Evolutionary conservation across 179 eudicot genomes (phyloP).

Genomic region (Vitellaria paradoxa): DNA sequence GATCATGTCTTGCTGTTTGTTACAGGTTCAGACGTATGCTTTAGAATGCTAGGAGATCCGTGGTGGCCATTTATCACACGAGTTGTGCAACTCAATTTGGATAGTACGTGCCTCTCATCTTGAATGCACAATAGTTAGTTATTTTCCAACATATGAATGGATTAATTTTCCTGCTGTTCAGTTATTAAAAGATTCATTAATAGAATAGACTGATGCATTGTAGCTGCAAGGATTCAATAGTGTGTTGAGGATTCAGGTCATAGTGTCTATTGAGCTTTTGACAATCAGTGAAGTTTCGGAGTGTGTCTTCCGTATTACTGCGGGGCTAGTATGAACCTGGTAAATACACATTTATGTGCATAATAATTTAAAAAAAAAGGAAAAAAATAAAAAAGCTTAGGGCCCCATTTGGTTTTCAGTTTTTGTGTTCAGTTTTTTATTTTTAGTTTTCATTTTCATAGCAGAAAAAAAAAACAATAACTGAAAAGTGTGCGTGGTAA

Average conservation of each 20-base stretch:
- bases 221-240: background rate
- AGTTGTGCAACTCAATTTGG: background rate
- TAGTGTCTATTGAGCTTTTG: background rate
- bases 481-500: too few relatives aligned
- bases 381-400: too few relatives aligned
- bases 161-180: background rate
- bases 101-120: constrained; percentile 2
- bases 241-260: background rate
- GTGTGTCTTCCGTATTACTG: background rate
- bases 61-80: background rate
- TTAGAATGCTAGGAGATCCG: constrained; percentile 17
- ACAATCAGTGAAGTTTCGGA: background rate
- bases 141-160: constrained; percentile 1
- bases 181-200: background rate
- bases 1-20: constrained; percentile 8
- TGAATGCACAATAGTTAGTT: background rate
- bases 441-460: too few relatives aligned
- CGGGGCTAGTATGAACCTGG: background rate
- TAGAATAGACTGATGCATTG: background rate
- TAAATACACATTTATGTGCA: background rate
- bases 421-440: too few relatives aligned
- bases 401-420: too few relatives aligned
- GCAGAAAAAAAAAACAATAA: too few relatives aligned
- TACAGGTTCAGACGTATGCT: constrained; percentile 28
- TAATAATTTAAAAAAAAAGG: too few relatives aligned